Conservation (phyloP, 2,329 filamentous ascomycete species). For the Penicillium sp. region DNA sequence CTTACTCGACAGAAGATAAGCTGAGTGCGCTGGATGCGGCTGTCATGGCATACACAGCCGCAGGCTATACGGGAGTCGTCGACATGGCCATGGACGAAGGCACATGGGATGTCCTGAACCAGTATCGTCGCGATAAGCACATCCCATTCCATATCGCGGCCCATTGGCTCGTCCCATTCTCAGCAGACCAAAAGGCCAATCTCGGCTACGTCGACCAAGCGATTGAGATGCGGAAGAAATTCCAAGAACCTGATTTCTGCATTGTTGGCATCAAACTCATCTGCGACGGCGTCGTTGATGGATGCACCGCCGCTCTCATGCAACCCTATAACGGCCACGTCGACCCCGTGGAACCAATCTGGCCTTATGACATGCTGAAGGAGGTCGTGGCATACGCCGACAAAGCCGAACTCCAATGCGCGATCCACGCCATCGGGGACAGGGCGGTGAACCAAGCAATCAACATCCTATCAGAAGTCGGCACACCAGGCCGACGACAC, state of each 20-base stretch:
- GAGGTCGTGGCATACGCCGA: slow-evolving; percentile 50
- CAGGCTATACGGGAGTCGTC: slow-evolving; percentile 52
- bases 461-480: slow-evolving; percentile 46
- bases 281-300: slow-evolving; percentile 54
- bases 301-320: slow-evolving; percentile 52
- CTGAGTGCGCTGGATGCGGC: slow-evolving; percentile 44
- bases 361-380: slow-evolving; percentile 46
- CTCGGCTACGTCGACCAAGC: slow-evolving; percentile 50
- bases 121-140: slow-evolving; percentile 38
- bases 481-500: slow-evolving; percentile 47
- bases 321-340: slow-evolving; percentile 50
- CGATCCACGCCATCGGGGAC: slow-evolving; percentile 57
- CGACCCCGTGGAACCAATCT: slow-evolving; percentile 49
- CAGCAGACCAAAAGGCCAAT: slow-evolving; percentile 41
- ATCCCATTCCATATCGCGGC: slow-evolving; percentile 50
- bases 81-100: slow-evolving; percentile 58
- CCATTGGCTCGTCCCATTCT: slow-evolving; percentile 53
- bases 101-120: slow-evolving; percentile 49
- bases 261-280: slow-evolving; percentile 55
- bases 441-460: slow-evolving; percentile 50
- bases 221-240: slow-evolving; percentile 45
- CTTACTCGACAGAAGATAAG: slow-evolving; percentile 48
- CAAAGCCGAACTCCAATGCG: slow-evolving; percentile 50
- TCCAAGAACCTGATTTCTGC: slow-evolving; percentile 46
- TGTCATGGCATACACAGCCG: slow-evolving; percentile 46